Percentiles rank a stretch among this genome's conserved stretches.
These are phyloP conservation scores for Colletotrichum tanaceti DNA, from an alignment of 2,329 filamentous ascomycete genomes.

Conservation along the genomic window DNA sequence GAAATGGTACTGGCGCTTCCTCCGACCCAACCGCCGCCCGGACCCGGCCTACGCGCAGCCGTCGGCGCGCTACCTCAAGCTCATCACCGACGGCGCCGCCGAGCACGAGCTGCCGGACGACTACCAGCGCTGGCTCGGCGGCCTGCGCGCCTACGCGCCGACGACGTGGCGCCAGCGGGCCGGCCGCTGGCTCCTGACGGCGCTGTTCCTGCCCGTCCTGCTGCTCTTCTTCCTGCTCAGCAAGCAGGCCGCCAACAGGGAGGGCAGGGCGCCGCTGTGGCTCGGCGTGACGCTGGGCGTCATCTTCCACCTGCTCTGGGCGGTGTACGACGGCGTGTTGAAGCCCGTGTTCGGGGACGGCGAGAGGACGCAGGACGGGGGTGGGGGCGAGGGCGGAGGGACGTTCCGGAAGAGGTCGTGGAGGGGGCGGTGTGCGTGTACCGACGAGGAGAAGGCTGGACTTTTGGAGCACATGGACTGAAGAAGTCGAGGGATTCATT, in stretches of 20 bases:
- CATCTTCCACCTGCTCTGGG: slow-evolving; percentile 59
- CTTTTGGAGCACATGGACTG: slow-evolving; percentile 1
- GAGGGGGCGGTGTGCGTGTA: not conserved
- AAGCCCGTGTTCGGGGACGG: slow-evolving; percentile 85
- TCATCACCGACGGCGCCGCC: slow-evolving; percentile 80
- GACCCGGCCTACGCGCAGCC: slow-evolving; percentile 82
- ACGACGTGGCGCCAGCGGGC: slow-evolving; percentile 75
- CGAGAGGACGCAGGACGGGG: slow-evolving; percentile 68
- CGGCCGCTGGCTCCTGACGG: slow-evolving; percentile 72
- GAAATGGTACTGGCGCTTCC: slow-evolving; percentile 61
- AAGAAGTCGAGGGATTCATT: not conserved
- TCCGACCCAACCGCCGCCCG: slow-evolving; percentile 63
- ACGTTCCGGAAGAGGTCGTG: slow-evolving; percentile 29
- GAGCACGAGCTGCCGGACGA: slow-evolving; percentile 84
- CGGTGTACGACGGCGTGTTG: slow-evolving; percentile 57
- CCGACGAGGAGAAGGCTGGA: slow-evolving; percentile 46
- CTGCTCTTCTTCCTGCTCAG: slow-evolving; percentile 39
- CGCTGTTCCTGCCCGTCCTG: slow-evolving; percentile 51
- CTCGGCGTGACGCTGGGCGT: slow-evolving; percentile 67
- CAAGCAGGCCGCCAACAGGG: slow-evolving; percentile 69
- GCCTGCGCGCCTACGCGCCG: slow-evolving; percentile 75
- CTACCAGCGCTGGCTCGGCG: slow-evolving; percentile 79
- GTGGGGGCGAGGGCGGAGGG: slow-evolving; percentile 12
- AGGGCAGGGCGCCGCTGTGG: slow-evolving; percentile 78
- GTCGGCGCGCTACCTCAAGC: slow-evolving; percentile 83